These are phyloP conservation scores for Curvularia lunata DNA, from an alignment of 2,329 filamentous ascomycete species.

Conservation along the genomic window DNA sequence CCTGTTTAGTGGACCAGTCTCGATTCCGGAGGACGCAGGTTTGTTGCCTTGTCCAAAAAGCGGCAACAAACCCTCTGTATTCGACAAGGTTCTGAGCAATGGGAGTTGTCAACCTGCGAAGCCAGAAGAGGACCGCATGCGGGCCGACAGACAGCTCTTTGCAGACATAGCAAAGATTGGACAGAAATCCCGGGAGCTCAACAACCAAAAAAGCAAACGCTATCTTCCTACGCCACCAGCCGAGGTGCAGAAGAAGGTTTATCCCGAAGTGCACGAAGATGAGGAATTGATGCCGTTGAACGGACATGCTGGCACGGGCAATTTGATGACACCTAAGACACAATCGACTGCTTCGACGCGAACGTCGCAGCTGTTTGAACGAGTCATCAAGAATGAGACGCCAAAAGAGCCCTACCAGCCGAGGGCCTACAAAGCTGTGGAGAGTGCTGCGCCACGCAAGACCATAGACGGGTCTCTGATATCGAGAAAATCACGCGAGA, in stretches of 20 bases:
- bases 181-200: neutral
- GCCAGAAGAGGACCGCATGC: conserved; percentile 15
- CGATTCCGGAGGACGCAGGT: conserved; percentile 22
- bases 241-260: conserved; percentile 20
- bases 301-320: neutral
- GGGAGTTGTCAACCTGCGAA: conserved; percentile 12
- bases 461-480: conserved; percentile 17
- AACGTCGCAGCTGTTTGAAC: conserved; percentile 15
- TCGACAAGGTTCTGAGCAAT: conserved; percentile 25
- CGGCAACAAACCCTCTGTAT: conserved; percentile 12
- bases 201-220: conserved; percentile 15
- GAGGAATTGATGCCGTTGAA: conserved; percentile 1
- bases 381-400: conserved; percentile 14
- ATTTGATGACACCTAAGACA: neutral
- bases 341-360: conserved; percentile 12
- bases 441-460: conserved; percentile 13
- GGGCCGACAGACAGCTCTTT: conserved; percentile 23
- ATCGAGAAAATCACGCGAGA: conserved; percentile 19
- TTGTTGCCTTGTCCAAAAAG: conserved; percentile 10
- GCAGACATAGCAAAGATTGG: conserved; percentile 16
- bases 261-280: conserved; percentile 12
- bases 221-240: conserved; percentile 32
- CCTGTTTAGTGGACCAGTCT: conserved; percentile 26
- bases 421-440: conserved; percentile 21
- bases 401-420: conserved; percentile 20